Base-by-base conservation (phyloP, 2,329 filamentous ascomycete species). In the Xylariales sp. region DNA sequence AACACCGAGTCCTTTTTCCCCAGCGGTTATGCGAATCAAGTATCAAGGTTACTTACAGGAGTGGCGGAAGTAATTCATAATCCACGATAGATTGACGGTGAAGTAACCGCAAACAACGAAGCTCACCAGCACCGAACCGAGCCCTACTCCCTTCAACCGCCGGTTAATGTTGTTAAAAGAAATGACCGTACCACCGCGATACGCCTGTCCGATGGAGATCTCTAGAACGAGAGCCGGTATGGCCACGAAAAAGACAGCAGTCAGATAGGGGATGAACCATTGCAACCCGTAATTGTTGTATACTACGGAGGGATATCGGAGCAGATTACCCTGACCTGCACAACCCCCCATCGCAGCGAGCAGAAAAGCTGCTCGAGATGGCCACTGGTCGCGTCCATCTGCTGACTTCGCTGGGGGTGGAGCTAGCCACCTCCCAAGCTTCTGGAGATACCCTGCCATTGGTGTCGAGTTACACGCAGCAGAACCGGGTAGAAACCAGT, bases 131-230 rank as follows among this genome's bases (percentile, higher is more conserved):
- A 87, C 77, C 1, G 85, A 78, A 8, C 83, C 84, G 53, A 88
- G 77, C 0, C 86, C 87, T 2, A 85, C 80, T 2, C 86, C 86
- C 70, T 85, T 87, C 41, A 88, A 78, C 7, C 86, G 81, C 59
- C 81, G 77, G 72, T 86, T 82, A 67, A 88, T 78, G 69, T 83
- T 86, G 78, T 85, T 84, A 74, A 82, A 87, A 4, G 86, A 85
- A 61, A 87, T 83, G 46, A 87, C 84, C 3, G 82, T 83, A 12
- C 86, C 86, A 46, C 84, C 85, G 12, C 85, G 84, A 72, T 87
- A 87, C 4, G 86, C 85, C 72, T 88, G 91, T 54, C 93, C 93
- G 60, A 92, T 93, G 61, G 91, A 91, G 58, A 88, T 86, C 73
- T 89, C 86, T 28, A 88, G 81, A 12, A 87, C 82, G 45, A 88